These are phyloP conservation scores for Musa schizocarpa DNA, from an alignment of 176 grass and related monocot genomes.

Conservation along the genomic window DNA sequence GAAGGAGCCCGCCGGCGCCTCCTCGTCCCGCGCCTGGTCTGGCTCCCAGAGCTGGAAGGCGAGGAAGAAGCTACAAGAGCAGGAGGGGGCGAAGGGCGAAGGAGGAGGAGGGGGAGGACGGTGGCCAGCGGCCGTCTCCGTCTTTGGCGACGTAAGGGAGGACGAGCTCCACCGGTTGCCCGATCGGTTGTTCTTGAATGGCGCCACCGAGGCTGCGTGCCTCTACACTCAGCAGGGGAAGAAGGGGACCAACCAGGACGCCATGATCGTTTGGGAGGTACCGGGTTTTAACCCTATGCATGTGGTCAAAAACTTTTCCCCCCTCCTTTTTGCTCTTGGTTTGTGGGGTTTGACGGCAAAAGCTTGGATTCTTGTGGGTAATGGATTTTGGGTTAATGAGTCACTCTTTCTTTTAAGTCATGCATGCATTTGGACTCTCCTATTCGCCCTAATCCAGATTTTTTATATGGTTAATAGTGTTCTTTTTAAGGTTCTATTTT, in stretches of 20 bases:
- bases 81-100: neutral
- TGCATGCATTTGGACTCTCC: neutral
- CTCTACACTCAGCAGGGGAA: slow-evolving; percentile 11
- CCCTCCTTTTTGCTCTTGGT: neutral
- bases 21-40: neutral
- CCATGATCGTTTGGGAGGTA: slow-evolving; percentile 21
- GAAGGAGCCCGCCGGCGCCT: neutral
- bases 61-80: neutral
- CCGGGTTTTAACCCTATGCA: neutral
- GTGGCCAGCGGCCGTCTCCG: neutral
- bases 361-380: neutral
- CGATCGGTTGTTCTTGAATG: slow-evolving; percentile 11
- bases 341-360: neutral
- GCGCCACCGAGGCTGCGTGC: slow-evolving; percentile 8
- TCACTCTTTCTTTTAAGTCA: neutral
- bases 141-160: neutral
- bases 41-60: neutral
- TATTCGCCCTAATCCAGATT: neutral
- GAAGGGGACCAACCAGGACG: slow-evolving; percentile 14
- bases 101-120: neutral
- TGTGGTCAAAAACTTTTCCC: neutral
- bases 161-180: slow-evolving; percentile 4
- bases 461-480: neutral
- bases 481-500: neutral
- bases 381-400: neutral